Evolutionary conservation across 768 basidiomycete genomes (phyloP).

Genomic region (Rhodotorula toruloides): DNA sequence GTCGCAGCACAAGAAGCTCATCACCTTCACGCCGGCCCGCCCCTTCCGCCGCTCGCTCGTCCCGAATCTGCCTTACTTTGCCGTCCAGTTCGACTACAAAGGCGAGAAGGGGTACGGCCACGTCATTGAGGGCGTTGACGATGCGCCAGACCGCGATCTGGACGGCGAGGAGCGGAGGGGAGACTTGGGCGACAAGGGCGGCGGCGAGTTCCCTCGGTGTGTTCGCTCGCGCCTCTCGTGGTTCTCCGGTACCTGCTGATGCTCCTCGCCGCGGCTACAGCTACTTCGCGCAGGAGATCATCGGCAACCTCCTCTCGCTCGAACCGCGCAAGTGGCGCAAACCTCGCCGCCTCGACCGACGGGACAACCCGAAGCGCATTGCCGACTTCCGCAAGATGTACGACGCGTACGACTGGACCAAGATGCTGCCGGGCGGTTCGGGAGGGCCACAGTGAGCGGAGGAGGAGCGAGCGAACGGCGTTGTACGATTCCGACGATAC

Average conservation of each 20-base stretch:
- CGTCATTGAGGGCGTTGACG: conserved; percentile 85
- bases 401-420: conserved; percentile 53
- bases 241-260: not conserved
- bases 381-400: conserved; percentile 67
- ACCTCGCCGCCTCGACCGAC: conserved; percentile 67
- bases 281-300: conserved; percentile 91
- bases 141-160: conserved; percentile 59
- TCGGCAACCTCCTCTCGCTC: conserved; percentile 81
- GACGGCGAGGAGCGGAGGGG: conserved; percentile 60
- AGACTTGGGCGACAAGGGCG: conserved; percentile 69
- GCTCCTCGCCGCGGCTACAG: conserved; percentile 48
- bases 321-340: conserved; percentile 77
- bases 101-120: conserved; percentile 95
- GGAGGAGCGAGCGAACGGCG: not conserved
- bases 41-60: conserved; percentile 95
- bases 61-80: conserved; percentile 94
- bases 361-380: conserved; percentile 66
- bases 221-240: conserved; percentile 36
- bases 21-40: conserved; percentile 82
- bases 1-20: conserved; percentile 96
- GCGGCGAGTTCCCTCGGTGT: conserved; percentile 82
- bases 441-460: not conserved
- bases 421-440: conserved; percentile 6
- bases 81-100: conserved; percentile 97
- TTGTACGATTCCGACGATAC: not conserved